Evolutionary conservation across 768 basidiomycete species (phyloP), one percentile per base, ranked within the genome.

Genomic region (Phylloporus scabripes): DNA sequence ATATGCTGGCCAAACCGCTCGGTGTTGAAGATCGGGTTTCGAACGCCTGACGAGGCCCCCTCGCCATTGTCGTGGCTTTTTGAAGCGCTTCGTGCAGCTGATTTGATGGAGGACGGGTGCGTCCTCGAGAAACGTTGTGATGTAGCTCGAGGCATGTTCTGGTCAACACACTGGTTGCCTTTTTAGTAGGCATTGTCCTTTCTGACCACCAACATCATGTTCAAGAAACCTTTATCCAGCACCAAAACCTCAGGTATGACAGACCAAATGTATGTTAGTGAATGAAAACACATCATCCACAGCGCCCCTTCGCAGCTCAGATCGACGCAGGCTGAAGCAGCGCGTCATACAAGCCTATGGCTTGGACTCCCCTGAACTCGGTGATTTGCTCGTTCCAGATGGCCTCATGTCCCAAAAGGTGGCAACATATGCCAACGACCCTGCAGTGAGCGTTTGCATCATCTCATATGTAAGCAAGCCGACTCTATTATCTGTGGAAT

Each of bases 1-100:
- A 99, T 98, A 72, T 99, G 95, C 67, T 98, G 95, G 18, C 96
- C 95, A 58, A 96, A 97, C 56, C 89, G 78, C 62, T 90, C 88
- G 3, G 93, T 96, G 62, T 96, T 94, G 76, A 92, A 93, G 51
- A 93, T 85, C 0, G 92, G 92, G 60, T 92, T 92, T n/a, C 82
- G 79, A 46, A 72, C 71, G 4, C 74, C 73, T 0, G 75, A 70
- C 1, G 71, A 67, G 6, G 67, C 65, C 11, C 64, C 55, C 38
- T 64, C 64, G 41, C 68, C 72, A 4, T 71, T 61, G 37, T 74
- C 74, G 45, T 75, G 72, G 9, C 75, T 72, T 24, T 74, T 73
- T 31, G 71, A 53, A 14, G 56, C 52, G 11, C 55, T 38, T 15
- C 48, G 32, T 21, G 57, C 55, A 4, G 57, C 65, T 5, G 60